A percentile compares a stretch with the other conserved stretches of the same genome.
phyloP scores from a whole-genome alignment of 441 rosid species.

The Jatropha podagrica region DNA sequence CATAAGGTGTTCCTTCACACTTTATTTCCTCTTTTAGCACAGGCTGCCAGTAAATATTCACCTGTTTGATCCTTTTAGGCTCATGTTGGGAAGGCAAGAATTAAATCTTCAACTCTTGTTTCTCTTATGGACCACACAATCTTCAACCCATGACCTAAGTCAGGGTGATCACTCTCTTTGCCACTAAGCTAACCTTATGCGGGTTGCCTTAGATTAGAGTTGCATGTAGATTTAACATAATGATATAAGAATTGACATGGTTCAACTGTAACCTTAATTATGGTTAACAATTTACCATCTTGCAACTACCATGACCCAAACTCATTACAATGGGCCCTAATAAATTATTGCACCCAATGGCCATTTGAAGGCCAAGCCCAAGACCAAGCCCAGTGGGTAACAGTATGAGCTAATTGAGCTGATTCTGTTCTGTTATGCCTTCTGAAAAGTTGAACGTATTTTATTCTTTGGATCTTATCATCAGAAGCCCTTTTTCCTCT shows the following conservation, averaged over 20 bases:
- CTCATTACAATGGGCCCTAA: not conserved
- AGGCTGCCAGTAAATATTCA: not conserved
- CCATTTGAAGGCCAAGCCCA: not conserved
- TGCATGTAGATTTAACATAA: not conserved
- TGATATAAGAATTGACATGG: not conserved
- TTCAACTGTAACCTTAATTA: too few species aligned
- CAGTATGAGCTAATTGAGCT: slow-evolving; percentile 1
- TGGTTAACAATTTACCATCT: not conserved
- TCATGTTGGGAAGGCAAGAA: too few species aligned
- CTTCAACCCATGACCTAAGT: too few species aligned
- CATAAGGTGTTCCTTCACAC: too few species aligned
- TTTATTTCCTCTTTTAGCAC: too few species aligned
- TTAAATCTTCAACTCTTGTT: too few species aligned
- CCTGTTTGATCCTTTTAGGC: not conserved
- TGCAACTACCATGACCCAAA: not conserved
- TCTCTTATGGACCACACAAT: too few species aligned
- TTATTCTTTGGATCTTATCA: not conserved
- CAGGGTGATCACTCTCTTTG: too few species aligned
- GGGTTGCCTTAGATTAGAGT: too few species aligned
- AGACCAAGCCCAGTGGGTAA: not conserved
- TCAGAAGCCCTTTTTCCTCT: not conserved
- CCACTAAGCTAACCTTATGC: too few species aligned
- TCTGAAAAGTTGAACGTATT: not conserved
- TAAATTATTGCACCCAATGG: not conserved
- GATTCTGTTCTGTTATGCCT: not conserved